Evolutionary conservation across 2,329 filamentous ascomycete genomes (phyloP).

Genomic region (Cercospora sp.): DNA sequence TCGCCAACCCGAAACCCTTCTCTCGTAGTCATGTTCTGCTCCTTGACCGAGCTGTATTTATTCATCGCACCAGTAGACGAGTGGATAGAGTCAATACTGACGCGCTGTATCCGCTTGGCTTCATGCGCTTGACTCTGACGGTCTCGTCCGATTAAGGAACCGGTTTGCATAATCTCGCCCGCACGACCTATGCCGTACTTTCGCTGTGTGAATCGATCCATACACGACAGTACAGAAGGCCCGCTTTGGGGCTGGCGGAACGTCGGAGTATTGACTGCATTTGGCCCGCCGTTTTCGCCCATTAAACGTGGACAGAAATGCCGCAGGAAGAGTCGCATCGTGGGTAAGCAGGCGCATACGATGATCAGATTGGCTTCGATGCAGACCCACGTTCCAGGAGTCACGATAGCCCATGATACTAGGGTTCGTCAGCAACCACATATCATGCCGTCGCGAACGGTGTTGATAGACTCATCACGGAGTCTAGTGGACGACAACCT

Average conservation of each 20-base stretch:
- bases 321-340: constrained; percentile 21
- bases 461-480: background rate
- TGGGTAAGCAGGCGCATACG: constrained; percentile 21
- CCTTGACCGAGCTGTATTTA: background rate
- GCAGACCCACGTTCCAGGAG: constrained; percentile 8
- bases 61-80: background rate
- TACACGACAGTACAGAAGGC: background rate
- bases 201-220: background rate
- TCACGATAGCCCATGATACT: background rate
- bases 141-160: background rate
- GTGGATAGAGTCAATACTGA: background rate
- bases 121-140: background rate
- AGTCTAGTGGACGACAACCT: too few relatives aligned
- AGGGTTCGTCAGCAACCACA: background rate
- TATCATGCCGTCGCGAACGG: background rate
- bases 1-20: background rate
- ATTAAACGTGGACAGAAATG: constrained; percentile 19
- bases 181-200: background rate
- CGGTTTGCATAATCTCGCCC: background rate
- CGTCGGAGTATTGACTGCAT: background rate
- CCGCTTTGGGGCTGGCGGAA: background rate
- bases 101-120: background rate
- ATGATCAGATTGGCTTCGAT: constrained; percentile 22
- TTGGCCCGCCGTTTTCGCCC: constrained; percentile 3
- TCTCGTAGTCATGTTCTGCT: background rate